Evolutionary conservation across 352 stramenopile species (phyloP), one percentile per base, ranked within the genome.

Genomic region (Phytopythium aichiense): DNA sequence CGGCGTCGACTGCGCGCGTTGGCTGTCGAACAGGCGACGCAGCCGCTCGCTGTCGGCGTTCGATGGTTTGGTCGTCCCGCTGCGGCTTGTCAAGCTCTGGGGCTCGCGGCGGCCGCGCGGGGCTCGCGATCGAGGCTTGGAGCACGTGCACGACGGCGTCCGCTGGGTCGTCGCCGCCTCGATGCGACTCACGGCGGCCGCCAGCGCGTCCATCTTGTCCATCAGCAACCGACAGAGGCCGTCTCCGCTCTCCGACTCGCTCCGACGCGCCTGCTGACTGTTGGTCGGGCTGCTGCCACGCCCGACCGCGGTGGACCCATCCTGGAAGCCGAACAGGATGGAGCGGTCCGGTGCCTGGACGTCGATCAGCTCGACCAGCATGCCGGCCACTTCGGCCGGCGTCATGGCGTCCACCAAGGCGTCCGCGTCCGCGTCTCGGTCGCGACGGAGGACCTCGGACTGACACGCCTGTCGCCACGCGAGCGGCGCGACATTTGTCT

Each of bases 401-500:
- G 37, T 42, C 37, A 42, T 42, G 2, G 7, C 12, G 37, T 42
- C 37, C 37, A 42, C 37, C 12, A 16, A 12, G 12, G 37, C 31
- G 5, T 4, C 37, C 37, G 37, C 37, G 12, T 42, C 37, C 7
- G 12, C 8, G 4, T 12, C 37, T 16, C 7, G 37, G 12, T 16
- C 37, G 12, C 37, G 37, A 42, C 37, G 37, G 3, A 42, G 37
- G 7, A 42, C 8, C 37, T 42, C 37, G 4, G 37, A 12, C 13
- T 16, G 7, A 42, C 37, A 70, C 54, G 58, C 22, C 7, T 58
- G 56, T 35, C 58, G 46, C 63, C 58, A 69, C 12, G 52, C 40
- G 16, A 68, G 51, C 25, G 57, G 57, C 8, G 61, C 56, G 11
- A 56, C 57, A 7, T 58, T 58, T 4, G 61, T 61, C 22, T 64